Percentiles rank a stretch among this genome's conserved stretches.
Conservation (phyloP, 352 stramenopile genomes). For the Thraustotheca clavata region DNA sequence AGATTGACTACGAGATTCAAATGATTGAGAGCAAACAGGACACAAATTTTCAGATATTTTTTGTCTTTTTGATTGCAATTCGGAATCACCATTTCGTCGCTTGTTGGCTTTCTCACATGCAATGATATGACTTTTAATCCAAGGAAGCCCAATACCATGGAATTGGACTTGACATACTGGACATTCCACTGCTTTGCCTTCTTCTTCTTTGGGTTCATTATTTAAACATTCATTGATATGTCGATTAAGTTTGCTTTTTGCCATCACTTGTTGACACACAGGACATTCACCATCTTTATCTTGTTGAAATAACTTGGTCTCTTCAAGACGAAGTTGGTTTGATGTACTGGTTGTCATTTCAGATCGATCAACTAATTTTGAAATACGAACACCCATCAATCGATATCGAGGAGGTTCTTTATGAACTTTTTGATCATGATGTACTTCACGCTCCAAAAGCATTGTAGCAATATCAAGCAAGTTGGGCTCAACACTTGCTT, state of each 20-base stretch:
- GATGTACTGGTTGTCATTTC: neutral
- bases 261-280: neutral
- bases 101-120: constrained; percentile 1
- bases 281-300: neutral
- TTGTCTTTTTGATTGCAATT: neutral
- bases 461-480: constrained; percentile 4
- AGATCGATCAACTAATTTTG: constrained; percentile 19
- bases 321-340: neutral
- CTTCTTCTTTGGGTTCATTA: constrained; percentile 5
- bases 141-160: no score
- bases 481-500: neutral
- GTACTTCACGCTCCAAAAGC: constrained; percentile 20
- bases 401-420: constrained; percentile 18
- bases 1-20: constrained; percentile 42
- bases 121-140: no score
- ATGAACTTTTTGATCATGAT: neutral
- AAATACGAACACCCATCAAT: constrained; percentile 26
- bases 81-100: neutral
- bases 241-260: neutral
- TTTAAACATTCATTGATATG: neutral
- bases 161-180: no score
- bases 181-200: no score
- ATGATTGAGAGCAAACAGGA: constrained; percentile 23
- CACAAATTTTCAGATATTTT: neutral
- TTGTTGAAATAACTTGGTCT: neutral